Conservation (phyloP, 106 monocot species). For the Xerophyta viscosa region DNA sequence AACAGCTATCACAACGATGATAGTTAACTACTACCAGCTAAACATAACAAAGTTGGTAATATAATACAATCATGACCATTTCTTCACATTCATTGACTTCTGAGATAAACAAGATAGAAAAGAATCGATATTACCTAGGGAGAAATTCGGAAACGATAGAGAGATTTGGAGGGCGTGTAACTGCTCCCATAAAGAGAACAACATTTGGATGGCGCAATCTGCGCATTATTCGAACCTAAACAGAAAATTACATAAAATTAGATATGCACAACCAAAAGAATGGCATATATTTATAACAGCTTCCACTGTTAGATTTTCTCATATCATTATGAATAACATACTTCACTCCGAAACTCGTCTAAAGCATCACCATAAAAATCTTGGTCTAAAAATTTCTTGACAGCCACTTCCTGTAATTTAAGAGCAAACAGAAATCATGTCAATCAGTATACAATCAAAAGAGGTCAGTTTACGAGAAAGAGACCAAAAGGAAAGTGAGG, state of each 20-base stretch:
- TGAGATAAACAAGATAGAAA: too few relatives aligned
- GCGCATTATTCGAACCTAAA: constrained; percentile 91
- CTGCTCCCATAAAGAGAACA: constrained; percentile 96
- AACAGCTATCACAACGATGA: too few relatives aligned
- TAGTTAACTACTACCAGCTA: too few relatives aligned
- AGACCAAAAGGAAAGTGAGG: too few relatives aligned
- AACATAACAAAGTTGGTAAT: too few relatives aligned
- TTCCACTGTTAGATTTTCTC: too few relatives aligned
- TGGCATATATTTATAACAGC: too few relatives aligned
- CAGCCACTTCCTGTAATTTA: constrained; percentile 84
- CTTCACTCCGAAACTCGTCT: constrained; percentile 96
- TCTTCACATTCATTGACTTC: too few relatives aligned
- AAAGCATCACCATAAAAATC: constrained; percentile 95
- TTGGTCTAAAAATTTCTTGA: constrained; percentile 96
- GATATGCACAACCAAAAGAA: background rate
- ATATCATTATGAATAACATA: constrained; percentile 16
- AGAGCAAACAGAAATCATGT: too few relatives aligned
- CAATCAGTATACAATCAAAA: background rate
- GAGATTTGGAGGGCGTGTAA: constrained; percentile 89
- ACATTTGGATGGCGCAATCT: constrained; percentile 98
- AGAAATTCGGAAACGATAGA: constrained; percentile 96
- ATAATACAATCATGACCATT: too few relatives aligned
- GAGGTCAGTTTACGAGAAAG: too few relatives aligned
- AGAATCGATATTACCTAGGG: too few relatives aligned
- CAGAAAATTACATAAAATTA: background rate